Evolutionary conservation across 1,284 basidiomycete species (phyloP).

Genomic region (Peniophora sp.): DNA sequence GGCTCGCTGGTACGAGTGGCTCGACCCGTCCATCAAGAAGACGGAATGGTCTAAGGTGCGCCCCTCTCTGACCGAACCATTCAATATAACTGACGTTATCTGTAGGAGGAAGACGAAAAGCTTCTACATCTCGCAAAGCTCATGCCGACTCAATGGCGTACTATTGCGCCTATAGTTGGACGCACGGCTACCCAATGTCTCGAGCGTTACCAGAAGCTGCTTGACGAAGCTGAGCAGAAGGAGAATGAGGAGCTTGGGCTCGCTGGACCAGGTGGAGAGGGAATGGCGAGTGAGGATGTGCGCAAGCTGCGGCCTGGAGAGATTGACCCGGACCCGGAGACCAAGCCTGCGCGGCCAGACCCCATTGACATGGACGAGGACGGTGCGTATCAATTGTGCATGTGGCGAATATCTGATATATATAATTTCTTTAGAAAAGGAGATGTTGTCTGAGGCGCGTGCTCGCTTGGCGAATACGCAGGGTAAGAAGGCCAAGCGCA

Average conservation of each 20-base stretch:
- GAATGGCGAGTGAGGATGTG: conserved; percentile 87
- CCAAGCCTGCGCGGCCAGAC: conserved; percentile 95
- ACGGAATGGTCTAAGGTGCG: conserved; percentile 96
- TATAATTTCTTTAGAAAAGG: conserved; percentile 71
- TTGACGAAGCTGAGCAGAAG: conserved; percentile 95
- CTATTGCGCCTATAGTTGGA: conserved; percentile 97
- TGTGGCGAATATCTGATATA: conserved; percentile 1
- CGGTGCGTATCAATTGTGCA: conserved; percentile 39
- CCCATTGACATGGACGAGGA: conserved; percentile 99
- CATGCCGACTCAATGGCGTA: conserved; percentile 99
- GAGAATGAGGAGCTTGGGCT: conserved; percentile 91
- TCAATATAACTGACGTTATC: not conserved
- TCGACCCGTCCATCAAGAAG: conserved; percentile 99
- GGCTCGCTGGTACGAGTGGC: conserved; percentile 99
- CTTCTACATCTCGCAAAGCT: conserved; percentile 95
- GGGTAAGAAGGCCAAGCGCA: conserved; percentile 98
- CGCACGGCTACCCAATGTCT: conserved; percentile 98
- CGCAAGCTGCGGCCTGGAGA: conserved; percentile 89
- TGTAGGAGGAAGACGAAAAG: conserved; percentile 94
- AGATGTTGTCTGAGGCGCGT: conserved; percentile 98
- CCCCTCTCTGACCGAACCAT: conserved; percentile 7
- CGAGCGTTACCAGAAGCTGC: conserved; percentile 95
- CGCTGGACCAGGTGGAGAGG: conserved; percentile 74
- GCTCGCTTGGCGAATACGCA: conserved; percentile 98
- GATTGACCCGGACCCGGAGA: conserved; percentile 98